Base-by-base conservation (phyloP, 345 rosid genomes). In the Eutrema heterophyllum region DNA sequence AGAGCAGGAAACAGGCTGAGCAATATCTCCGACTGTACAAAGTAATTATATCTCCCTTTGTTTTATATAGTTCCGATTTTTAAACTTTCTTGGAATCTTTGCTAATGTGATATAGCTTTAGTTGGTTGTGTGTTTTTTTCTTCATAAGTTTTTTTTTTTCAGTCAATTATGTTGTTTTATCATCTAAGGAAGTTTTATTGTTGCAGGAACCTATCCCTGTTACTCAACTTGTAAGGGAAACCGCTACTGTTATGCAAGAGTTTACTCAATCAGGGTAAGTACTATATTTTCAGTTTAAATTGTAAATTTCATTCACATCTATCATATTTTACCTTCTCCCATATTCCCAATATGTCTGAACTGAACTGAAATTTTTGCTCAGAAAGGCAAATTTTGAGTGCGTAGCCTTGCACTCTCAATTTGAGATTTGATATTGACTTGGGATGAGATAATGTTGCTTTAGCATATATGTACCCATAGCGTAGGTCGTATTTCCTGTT, bases 241-340 rank as follows among this genome's bases (percentile, higher is more conserved):
- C 93, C 44, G 96, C 98, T 9, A 91, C 98, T 80, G 98, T 91
- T 60, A 94, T 94, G 97, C 98, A 94, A 77, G 97, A 94, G 83
- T 94, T 94, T 76, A 94, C 98, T 64, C 96, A 90, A 62, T 93
- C 98, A 48, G 98, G 98, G 98, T 93, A 84, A 82, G 39, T 44
- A 32, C 38, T 48, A 57, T 4, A 9, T 29, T 5, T 9, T 35
- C 6, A 15, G 58, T 44, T n/a, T 35, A 2, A 14, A 14, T 15
- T 43, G 2, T 30, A 21, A 54, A 3, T 1, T 26, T 55, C 50
- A 15, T 36, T n/a, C 16, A 16, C 40, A 45, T 64, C 14, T 66
- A 7, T 73, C 32, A 45, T 44, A 21, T 35, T 27, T 21, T 9
- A 3, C 45, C 9, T 56, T 41, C 21, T 9, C 26, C 15, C 30